Base-by-base conservation (phyloP, 139 green algal genomes). In the Picochlorum sp. region DNA sequence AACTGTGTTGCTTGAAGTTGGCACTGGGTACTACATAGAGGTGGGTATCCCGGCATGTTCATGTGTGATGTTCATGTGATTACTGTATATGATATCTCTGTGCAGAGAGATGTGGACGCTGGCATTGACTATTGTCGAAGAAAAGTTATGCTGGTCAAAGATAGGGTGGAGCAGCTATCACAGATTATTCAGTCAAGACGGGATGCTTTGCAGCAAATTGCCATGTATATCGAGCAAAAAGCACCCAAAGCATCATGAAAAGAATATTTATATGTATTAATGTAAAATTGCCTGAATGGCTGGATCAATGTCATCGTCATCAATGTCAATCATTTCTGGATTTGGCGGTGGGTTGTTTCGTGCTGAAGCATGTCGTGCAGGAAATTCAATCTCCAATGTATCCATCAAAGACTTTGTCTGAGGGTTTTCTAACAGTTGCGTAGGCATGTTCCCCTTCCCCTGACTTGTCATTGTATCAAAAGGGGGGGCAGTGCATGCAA, bases 1-100 rank as follows among this genome's bases (percentile, higher is more conserved):
- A 9, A 84, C 75, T 18, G 85, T 97, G n/a, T 67, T 96, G 37
- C 64, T 97, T 20, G 88, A 97, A 63, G 76, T 97, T 16, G 90
- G 90, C 20, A 96, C 90, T 7, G 87, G 85, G 3, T 97, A 97
- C 70, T 97, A 81, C 58, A 81, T 91, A 4, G 88, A 96, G 83
- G 34, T 41, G 34, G 8, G 34, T 84, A 90, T 57, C 9, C 6
- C 1, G 64, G 7, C 45, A 18, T 28, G 21, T 24, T 67, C 5
- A 3, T 62, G 51, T 34, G 18, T 20, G 60, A 16, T 9, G 60
- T 23, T 68, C 4, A 4, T 13, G 59, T 28, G 49, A 6, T 38
- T 45, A 26, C 7, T 69, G 66, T 77, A 93, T 41, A 11, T 30
- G 4, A 30, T 11, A 13, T 41, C 73, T 41, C 34, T 41, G 34